These are phyloP conservation scores for Heracleum sosnowskyi DNA, from an alignment of 129 eudicot species.

Conservation along the genomic window DNA sequence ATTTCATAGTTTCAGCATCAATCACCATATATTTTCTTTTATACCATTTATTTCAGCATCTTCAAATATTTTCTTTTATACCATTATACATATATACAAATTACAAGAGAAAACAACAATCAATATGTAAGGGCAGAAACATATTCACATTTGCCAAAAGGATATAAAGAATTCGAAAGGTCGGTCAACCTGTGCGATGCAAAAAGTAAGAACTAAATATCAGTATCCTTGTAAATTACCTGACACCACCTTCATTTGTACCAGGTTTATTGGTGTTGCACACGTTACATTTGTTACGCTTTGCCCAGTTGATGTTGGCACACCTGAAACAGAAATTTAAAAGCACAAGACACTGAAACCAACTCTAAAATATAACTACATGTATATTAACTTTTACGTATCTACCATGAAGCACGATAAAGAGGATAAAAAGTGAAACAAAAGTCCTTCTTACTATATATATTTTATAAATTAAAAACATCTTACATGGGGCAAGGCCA, in stretches of 20 bases:
- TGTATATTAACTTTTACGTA: neutral
- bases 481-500: slow-evolving; percentile 99
- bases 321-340: slow-evolving; percentile 48
- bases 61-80: too few relatives aligned
- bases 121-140: neutral
- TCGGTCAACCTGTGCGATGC: neutral
- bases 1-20: too few relatives aligned
- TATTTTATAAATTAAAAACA: neutral
- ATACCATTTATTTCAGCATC: too few relatives aligned
- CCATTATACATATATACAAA: too few relatives aligned
- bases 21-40: too few relatives aligned
- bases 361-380: neutral
- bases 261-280: slow-evolving; percentile 99
- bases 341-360: neutral
- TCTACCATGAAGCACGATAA: neutral
- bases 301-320: slow-evolving; percentile 98
- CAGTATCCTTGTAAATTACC: slow-evolving; percentile 36
- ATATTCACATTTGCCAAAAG: neutral
- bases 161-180: neutral
- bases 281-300: slow-evolving; percentile 85
- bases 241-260: slow-evolving; percentile 82
- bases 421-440: neutral
- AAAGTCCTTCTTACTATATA: neutral
- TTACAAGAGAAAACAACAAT: neutral
- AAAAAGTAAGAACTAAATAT: neutral